Base-by-base conservation (phyloP, 768 basidiomycete species). In the Rhodotorula sphaerocarpa region DNA sequence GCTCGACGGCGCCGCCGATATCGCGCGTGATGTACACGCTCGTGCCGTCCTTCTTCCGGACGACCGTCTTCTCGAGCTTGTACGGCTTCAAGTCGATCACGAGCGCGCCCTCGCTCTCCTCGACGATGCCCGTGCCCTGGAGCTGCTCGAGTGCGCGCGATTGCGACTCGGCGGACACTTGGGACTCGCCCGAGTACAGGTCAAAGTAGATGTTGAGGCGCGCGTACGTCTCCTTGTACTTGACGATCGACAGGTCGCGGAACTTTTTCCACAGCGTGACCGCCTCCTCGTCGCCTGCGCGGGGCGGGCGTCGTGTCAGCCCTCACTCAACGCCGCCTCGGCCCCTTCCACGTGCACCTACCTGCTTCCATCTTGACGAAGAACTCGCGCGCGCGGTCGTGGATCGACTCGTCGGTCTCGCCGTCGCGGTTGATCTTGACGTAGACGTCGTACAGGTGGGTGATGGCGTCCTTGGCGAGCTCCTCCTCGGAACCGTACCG, bases 361-460 rank as follows among this genome's bases (percentile, higher is more conserved):
- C 67, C 66, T 4, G 73, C 67, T 51, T 77, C 79, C 89, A 66
- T 90, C 87, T 74, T 92, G 90, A 85, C 90, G 80, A 99, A 99
- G 81, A 88, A 90, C 51, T 80, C 78, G 0, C 80, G 76, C 86
- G 89, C 74, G 88, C 86, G 31, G 69, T 65, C 57, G 57, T 73
- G 71, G 25, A 70, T 68, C 18, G 54, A 34, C 42, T 61, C 46
- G 39, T 63, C 70, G 18, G 45, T 28, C 52, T 67, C 70, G 25
- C 72, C 74, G 52, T 91, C 93, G 61, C 82, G 82, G 81, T 86
- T 92, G 69, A 97, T 85, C 76, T 89, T 84, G 76, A 97, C 90
- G 75, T 99, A 99, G 51, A 99, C 83, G 36, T 93, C 83, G 74
- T 87, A 90, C 7, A 97, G 80, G 73, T 99, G 93, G 72, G 90